Conservation (phyloP, 2,329 filamentous ascomycete genomes). For the Myriosclerotinia duriaeana region DNA sequence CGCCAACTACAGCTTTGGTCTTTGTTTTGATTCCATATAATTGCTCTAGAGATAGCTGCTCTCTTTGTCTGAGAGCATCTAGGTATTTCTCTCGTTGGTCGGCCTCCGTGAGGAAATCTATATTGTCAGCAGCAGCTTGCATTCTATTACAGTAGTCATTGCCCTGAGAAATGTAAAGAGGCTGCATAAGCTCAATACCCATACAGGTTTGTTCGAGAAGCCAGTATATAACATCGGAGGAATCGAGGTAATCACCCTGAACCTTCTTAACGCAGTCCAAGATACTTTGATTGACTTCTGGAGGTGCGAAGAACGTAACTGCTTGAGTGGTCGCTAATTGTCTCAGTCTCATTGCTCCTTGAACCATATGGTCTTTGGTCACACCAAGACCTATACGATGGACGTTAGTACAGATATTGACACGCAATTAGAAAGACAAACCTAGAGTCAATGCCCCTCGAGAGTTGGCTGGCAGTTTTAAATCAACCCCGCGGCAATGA, state of each 20-base stretch:
- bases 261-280: constrained; percentile 46
- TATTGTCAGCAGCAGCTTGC: constrained; percentile 49
- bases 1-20: constrained; percentile 24
- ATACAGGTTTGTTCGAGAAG: constrained; percentile 63
- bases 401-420: no score
- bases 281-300: constrained; percentile 50
- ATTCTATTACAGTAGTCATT: constrained; percentile 58
- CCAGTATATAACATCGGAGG: constrained; percentile 57
- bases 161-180: constrained; percentile 60
- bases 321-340: constrained; percentile 50
- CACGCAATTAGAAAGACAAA: no score
- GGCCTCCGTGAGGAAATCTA: constrained; percentile 44
- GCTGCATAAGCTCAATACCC: constrained; percentile 57
- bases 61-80: constrained; percentile 49
- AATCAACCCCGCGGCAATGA: constrained; percentile 36
- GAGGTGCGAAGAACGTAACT: constrained; percentile 37
- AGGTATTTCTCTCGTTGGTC: constrained; percentile 46
- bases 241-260: constrained; percentile 21
- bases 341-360: constrained; percentile 66
- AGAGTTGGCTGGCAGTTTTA: constrained; percentile 30
- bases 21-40: constrained; percentile 51
- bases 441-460: constrained; percentile 33
- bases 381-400: constrained; percentile 30
- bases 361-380: constrained; percentile 52
- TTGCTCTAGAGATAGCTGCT: constrained; percentile 57